A percentile compares a stretch with the other conserved stretches of the same genome.
Conservation (phyloP, 805 yeast genomes). For the Teunomyces aglyptinius region DNA sequence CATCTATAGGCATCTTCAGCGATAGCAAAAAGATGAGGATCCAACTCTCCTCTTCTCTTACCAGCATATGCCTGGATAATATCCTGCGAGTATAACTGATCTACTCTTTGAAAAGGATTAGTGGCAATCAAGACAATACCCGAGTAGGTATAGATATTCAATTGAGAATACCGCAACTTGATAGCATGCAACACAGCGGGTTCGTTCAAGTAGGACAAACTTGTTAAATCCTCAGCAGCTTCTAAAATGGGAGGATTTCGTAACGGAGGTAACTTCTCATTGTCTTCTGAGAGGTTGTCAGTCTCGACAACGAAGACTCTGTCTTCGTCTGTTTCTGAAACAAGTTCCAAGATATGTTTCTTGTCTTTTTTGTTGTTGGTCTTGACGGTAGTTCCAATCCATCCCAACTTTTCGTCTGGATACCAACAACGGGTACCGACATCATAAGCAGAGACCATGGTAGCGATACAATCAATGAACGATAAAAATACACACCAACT, state of each 20-base stretch:
- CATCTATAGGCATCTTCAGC: slow-evolving; percentile 97
- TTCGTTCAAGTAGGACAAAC: slow-evolving; percentile 87
- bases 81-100: slow-evolving; percentile 85
- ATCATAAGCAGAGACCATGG: slow-evolving; percentile 22
- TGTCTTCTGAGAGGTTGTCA: slow-evolving; percentile 48
- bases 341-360: slow-evolving; percentile 48
- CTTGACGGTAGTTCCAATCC: slow-evolving; percentile 68
- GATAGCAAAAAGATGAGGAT: slow-evolving; percentile 95
- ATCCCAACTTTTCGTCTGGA: slow-evolving; percentile 69
- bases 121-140: slow-evolving; percentile 97
- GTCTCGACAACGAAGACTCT: slow-evolving; percentile 49
- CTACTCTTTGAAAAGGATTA: slow-evolving; percentile 91
- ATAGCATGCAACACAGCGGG: slow-evolving; percentile 96
- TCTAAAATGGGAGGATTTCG: slow-evolving; percentile 91
- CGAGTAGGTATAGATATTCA: slow-evolving; percentile 90
- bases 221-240: slow-evolving; percentile 91
- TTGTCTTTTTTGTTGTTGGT: slow-evolving; percentile 34
- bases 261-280: slow-evolving; percentile 67
- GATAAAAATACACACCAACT: not conserved
- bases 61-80: slow-evolving; percentile 95
- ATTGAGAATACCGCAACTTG: slow-evolving; percentile 80
- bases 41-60: slow-evolving; percentile 88
- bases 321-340: slow-evolving; percentile 47
- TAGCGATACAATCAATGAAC: not conserved
- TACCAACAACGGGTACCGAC: slow-evolving; percentile 74